Base-by-base conservation (phyloP, 805 yeast species). In the Jamesozyma gamospora region DNA sequence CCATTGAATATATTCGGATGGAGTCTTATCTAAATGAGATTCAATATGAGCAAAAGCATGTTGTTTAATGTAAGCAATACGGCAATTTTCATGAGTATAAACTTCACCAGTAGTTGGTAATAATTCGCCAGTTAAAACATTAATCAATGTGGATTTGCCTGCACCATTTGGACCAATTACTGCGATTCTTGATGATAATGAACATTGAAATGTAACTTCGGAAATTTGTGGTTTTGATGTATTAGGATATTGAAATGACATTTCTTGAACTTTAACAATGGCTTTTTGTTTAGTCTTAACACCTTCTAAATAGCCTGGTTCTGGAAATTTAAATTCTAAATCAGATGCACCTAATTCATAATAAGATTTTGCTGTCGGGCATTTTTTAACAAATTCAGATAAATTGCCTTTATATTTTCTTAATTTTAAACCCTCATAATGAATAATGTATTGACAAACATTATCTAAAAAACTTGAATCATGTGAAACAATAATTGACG, bases 111-210 rank as follows among this genome's bases (percentile, higher is more conserved):
- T 60, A 51, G 96, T 88, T 72, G 97, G 96, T 66, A 88, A 74
- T 62, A 88, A 80, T 77, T 88, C 96, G 82, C 97, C 97, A 53
- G 96, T 88, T 71, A 88, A 79, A 48, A 88, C 95, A 67, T 88
- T 88, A 67, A 88, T 87, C 72, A 88, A 78, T 56, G 97, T 88
- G 49, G 96, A 87, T 73, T 88, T 88, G 79, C 97, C 97, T 64
- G 96, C 96, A 82, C 97, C 97, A 72, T 88, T 88, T 69, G 96
- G 96, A 69, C 97, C 97, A 75, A 88, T 86, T 66, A 88, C 96
- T 56, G 97, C 97, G 82, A 88, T 88, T 81, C 97, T 88, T 36
- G 96, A 87, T 47, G 96, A 86, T 63, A 88, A 75, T 48, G 96
- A 88, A 76, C 94, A 85, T 75, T 88, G 96, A 95, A 88, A 90